Conservation (phyloP, 148 eudicot species). For the Silene latifolia region DNA sequence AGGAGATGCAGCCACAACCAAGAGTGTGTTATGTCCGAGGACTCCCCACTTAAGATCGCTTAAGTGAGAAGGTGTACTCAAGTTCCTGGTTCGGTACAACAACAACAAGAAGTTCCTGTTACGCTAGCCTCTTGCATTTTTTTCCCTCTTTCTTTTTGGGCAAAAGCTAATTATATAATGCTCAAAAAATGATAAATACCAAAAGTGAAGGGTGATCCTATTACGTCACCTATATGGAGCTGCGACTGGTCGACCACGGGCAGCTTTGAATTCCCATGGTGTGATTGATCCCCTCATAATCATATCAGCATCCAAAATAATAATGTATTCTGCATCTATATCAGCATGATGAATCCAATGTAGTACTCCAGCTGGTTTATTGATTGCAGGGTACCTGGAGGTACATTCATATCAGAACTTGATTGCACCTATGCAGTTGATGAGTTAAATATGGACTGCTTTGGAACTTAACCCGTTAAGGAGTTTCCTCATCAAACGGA, state of each 20-base stretch:
- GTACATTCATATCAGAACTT: not conserved
- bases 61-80: not conserved
- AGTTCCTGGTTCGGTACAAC: not conserved
- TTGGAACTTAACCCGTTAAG: no score
- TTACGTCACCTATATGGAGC: constrained; percentile 81
- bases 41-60: not conserved
- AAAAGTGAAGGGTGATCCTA: not conserved
- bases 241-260: constrained; percentile 82
- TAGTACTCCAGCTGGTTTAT: constrained; percentile 89
- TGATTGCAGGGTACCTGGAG: constrained; percentile 96
- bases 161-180: no score
- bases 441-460: no score
- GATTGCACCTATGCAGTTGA: not conserved
- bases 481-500: no score
- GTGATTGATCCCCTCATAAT: constrained; percentile 93
- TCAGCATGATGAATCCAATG: constrained; percentile 92
- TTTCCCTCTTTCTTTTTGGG: no score
- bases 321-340: constrained; percentile 78
- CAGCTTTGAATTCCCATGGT: constrained; percentile 91
- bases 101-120: no score
- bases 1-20: not conserved
- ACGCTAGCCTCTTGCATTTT: no score
- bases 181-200: not conserved
- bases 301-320: constrained; percentile 96
- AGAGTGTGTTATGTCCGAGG: not conserved